Evolutionary conservation across 176 grass and related monocot genomes (phyloP), one percentile per base, ranked within the genome.

Genomic region (Musa beccarii): DNA sequence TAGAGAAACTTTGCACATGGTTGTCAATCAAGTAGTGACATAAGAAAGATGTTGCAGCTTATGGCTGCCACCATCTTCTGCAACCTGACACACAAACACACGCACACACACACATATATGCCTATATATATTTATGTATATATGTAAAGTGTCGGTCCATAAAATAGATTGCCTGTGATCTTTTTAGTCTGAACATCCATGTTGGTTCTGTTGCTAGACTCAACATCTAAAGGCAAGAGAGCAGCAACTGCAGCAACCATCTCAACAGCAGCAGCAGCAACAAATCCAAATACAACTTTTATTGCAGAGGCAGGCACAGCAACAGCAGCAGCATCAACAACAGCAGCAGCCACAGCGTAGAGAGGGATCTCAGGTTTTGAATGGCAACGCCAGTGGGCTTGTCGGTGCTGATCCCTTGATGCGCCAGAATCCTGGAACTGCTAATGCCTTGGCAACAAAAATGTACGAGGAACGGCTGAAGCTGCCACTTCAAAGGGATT

Each of bases 381-480:
- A 80, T 67, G 82, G 77, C 85, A 50, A 69, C 8, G 82, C 72
- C 28, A 81, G 85, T 87, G 74, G 78, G 69, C 69, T 71, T 22
- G 69, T 78, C 69, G 11, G 68, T 68, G 52, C 69, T 25, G 89
- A 81, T 78, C 17, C 74, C 49, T 56, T 75, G 70, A 64, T 53
- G 59, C 78, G 29, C 71, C 80, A 80, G 82, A 85, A 83, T 76
- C 68, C 52, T 68, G 11, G 55, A 78, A 25, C 69, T 16, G 55
- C 77, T 83, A 81, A 63, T 85, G 73, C 80, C 65, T 83, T 87
- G 52, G 76, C 89, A 66, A 56, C 70, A 75, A 91, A 91, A 72
- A 63, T 82, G 53, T 78, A 75, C 13, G 89, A 87, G 52, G 89
- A 85, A 61, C 75, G 73, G 54, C 63, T 83, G 69, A 87, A 83